Percentiles rank a stretch among this genome's conserved stretches.
Evolutionary conservation across 441 rosid genomes (phyloP).

Genomic region (Pelargonium cotyledonis): DNA sequence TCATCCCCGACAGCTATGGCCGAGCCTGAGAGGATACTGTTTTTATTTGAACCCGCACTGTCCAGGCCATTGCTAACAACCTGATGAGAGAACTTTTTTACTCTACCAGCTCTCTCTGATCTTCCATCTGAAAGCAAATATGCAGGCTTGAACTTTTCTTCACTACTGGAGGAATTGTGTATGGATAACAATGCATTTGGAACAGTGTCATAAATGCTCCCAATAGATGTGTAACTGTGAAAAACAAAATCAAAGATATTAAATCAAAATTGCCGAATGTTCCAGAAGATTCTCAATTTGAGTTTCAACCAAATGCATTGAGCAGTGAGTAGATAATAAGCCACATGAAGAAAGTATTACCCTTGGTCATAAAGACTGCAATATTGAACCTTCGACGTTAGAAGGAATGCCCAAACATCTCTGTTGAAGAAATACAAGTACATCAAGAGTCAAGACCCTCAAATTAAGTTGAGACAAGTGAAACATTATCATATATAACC

Average conservation of each 20-base stretch:
- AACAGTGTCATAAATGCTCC: constrained; percentile 87
- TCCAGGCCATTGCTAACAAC: constrained; percentile 32
- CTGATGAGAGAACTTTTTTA: constrained; percentile 39
- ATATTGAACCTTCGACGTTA: constrained; percentile 86
- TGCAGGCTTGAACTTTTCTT: constrained; percentile 83
- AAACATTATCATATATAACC: constrained; percentile 1
- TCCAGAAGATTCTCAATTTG: neutral
- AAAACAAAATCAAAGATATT: constrained; percentile 15
- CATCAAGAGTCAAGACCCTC: constrained; percentile 12
- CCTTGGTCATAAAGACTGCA: constrained; percentile 98
- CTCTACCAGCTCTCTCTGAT: constrained; percentile 92
- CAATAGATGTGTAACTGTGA: constrained; percentile 93
- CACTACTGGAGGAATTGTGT: constrained; percentile 34
- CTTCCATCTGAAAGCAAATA: constrained; percentile 97
- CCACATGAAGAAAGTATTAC: constrained; percentile 38
- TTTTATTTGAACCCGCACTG: constrained; percentile 32
- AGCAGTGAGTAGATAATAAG: constrained; percentile 12
- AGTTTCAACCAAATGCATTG: neutral
- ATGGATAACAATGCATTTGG: constrained; percentile 72
- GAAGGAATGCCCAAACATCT: constrained; percentile 97
- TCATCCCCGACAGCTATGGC: constrained; percentile 89
- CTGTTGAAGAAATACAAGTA: constrained; percentile 39
- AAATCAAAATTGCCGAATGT: constrained; percentile 11
- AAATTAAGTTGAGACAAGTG: constrained; percentile 6
- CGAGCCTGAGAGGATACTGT: constrained; percentile 54